These are phyloP conservation scores for Lipomyces sp. DNA, from an alignment of 805 yeast genomes.

Conservation along the genomic window DNA sequence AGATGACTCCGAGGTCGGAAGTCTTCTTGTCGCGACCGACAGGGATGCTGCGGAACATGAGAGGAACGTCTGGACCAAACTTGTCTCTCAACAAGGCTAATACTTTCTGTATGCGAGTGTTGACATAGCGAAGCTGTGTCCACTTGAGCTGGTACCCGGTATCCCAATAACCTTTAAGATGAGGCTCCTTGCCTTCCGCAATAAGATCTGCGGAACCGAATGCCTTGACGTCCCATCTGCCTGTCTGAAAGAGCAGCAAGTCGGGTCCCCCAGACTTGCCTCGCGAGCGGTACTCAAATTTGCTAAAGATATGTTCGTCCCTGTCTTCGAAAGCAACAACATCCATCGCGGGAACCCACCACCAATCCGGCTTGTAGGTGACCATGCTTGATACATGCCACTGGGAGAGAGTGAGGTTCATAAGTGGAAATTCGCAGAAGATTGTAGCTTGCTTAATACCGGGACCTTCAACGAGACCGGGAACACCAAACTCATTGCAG, in stretches of 20 bases:
- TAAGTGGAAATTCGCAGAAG: conserved; percentile 14
- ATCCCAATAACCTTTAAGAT: conserved; percentile 6
- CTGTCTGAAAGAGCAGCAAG: conserved; percentile 15
- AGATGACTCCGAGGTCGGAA: neutral
- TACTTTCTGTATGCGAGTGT: conserved; percentile 1
- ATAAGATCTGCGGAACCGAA: conserved; percentile 5
- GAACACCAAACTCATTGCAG: conserved; percentile 15
- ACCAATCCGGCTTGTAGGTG: conserved; percentile 27
- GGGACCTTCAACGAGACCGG: conserved; percentile 7
- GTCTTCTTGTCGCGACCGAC: conserved; percentile 1
- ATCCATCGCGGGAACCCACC: conserved; percentile 24
- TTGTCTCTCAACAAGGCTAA: neutral
- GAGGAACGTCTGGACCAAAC: conserved; percentile 15
- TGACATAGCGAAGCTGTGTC: conserved; percentile 10
- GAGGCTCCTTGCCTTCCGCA: conserved; percentile 5
- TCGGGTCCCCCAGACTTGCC: conserved; percentile 20
- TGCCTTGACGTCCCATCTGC: conserved; percentile 16
- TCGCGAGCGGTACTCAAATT: conserved; percentile 11
- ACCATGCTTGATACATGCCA: conserved; percentile 26
- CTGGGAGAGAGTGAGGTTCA: conserved; percentile 22
- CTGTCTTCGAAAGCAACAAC: conserved; percentile 21
- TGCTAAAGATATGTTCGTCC: conserved; percentile 12
- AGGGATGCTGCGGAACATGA: conserved; percentile 20
- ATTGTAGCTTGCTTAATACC: conserved; percentile 25
- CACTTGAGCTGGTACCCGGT: conserved; percentile 10